These are phyloP conservation scores for Hypoxylon sp. DNA, from an alignment of 2,329 filamentous ascomycete species.

Conservation along the genomic window DNA sequence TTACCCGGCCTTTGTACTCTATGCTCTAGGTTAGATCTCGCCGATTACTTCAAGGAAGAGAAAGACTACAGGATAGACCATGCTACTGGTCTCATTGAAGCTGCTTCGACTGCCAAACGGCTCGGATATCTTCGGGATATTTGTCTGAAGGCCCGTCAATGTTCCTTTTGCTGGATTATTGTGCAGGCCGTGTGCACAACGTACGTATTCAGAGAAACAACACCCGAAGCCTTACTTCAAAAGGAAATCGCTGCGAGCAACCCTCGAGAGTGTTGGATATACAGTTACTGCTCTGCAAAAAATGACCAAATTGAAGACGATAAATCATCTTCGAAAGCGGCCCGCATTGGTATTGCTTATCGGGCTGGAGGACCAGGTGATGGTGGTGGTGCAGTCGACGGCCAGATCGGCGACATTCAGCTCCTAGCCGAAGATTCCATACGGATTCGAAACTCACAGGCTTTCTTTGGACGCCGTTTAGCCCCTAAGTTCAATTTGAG, in stretches of 20 bases:
- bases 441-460: constrained; percentile 5
- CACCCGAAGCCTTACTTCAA: constrained; percentile 5
- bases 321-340: background rate
- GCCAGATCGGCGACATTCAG: constrained; percentile 26
- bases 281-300: constrained; percentile 20
- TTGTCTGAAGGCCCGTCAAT: constrained; percentile 9
- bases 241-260: background rate
- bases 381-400: background rate
- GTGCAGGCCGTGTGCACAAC: constrained; percentile 24
- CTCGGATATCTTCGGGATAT: constrained; percentile 27
- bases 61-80: constrained; percentile 13
- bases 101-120: constrained; percentile 8
- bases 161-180: constrained; percentile 25
- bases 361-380: constrained; percentile 1
- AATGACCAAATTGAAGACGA: constrained; percentile 10
- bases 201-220: constrained; percentile 3
- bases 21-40: constrained; percentile 13
- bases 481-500: constrained; percentile 1
- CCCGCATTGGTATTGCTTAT: constrained; percentile 18
- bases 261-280: constrained; percentile 12
- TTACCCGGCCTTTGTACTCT: constrained; percentile 1
- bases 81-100: constrained; percentile 1
- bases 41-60: constrained; percentile 19
- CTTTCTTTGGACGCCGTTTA: constrained; percentile 20
- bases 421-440: constrained; percentile 25